Conservation (phyloP, 1,284 basidiomycete species). For the Polyporus tsugae region DNA sequence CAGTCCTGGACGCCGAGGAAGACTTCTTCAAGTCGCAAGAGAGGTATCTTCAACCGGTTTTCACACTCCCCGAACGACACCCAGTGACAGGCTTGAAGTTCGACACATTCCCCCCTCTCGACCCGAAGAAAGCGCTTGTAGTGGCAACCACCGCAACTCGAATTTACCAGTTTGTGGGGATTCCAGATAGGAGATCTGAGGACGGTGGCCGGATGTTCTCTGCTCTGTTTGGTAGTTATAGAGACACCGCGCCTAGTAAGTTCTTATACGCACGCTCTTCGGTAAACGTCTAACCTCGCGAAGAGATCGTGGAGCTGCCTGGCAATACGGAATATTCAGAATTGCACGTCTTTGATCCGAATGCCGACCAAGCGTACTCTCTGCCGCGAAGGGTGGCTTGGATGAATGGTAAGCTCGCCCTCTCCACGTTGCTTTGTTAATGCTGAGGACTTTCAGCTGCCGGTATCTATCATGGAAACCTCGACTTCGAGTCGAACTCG, state of each 20-base stretch:
- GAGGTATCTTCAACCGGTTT: conserved; percentile 82
- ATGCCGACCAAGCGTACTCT: conserved; percentile 72
- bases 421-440: background rate
- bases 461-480: conserved; percentile 85
- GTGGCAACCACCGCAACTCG: conserved; percentile 88
- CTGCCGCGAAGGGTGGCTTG: conserved; percentile 82
- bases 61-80: conserved; percentile 80
- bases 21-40: conserved; percentile 94
- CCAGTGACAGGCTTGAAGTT: conserved; percentile 86
- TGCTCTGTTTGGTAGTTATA: conserved; percentile 75
- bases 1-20: conserved; percentile 85
- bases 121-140: conserved; percentile 71
- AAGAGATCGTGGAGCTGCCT: conserved; percentile 89
- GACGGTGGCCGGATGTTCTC: conserved; percentile 84
- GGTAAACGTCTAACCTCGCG: conserved; percentile 35
- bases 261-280: conserved; percentile 20
- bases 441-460: conserved; percentile 56
- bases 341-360: conserved; percentile 78
- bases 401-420: conserved; percentile 77
- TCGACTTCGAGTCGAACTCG: conserved; percentile 70
- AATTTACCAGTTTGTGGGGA: conserved; percentile 91
- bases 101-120: conserved; percentile 73
- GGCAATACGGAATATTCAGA: conserved; percentile 79
- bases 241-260: conserved; percentile 84
- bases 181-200: conserved; percentile 68